Evolutionary conservation across 176 grass and related monocot species (phyloP).

Genomic region (Puya raimondii): DNA sequence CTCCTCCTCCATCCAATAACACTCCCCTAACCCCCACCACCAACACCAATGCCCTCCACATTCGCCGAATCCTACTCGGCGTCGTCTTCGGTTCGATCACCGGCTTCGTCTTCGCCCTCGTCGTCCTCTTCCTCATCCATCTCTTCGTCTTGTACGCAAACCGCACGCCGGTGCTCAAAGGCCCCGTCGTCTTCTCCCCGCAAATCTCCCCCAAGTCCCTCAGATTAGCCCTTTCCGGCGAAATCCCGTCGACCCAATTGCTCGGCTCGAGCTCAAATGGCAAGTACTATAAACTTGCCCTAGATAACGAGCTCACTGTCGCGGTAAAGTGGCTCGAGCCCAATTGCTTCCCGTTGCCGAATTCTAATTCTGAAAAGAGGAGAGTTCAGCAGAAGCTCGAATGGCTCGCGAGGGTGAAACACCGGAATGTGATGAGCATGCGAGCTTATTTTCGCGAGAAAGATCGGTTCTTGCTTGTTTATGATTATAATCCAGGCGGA

Average conservation of each 20-base stretch:
- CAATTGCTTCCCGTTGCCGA: slow-evolving; percentile 28
- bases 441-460: slow-evolving; percentile 71
- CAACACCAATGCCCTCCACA: slow-evolving; percentile 13
- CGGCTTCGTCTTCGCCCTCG: slow-evolving; percentile 60
- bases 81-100: slow-evolving; percentile 69
- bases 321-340: slow-evolving; percentile 58
- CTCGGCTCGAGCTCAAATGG: slow-evolving; percentile 37
- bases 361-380: slow-evolving; percentile 68
- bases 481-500: slow-evolving; percentile 52
- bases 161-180: slow-evolving; percentile 54
- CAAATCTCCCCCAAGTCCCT: slow-evolving; percentile 75
- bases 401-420: slow-evolving; percentile 49
- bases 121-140: slow-evolving; percentile 71
- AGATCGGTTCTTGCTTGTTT: slow-evolving; percentile 62
- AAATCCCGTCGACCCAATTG: slow-evolving; percentile 27
- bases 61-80: slow-evolving; percentile 73
- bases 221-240: slow-evolving; percentile 40
- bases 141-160: slow-evolving; percentile 57
- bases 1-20: slow-evolving; percentile 19
- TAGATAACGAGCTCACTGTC: slow-evolving; percentile 58
- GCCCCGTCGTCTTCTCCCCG: slow-evolving; percentile 76
- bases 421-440: slow-evolving; percentile 70
- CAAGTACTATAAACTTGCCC: slow-evolving; percentile 61
- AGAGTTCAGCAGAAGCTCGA: slow-evolving; percentile 80
- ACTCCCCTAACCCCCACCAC: slow-evolving; percentile 23